phyloP scores from a whole-genome alignment of 108 stramenopile species.

The Pseudonitzschia multiseries region DNA sequence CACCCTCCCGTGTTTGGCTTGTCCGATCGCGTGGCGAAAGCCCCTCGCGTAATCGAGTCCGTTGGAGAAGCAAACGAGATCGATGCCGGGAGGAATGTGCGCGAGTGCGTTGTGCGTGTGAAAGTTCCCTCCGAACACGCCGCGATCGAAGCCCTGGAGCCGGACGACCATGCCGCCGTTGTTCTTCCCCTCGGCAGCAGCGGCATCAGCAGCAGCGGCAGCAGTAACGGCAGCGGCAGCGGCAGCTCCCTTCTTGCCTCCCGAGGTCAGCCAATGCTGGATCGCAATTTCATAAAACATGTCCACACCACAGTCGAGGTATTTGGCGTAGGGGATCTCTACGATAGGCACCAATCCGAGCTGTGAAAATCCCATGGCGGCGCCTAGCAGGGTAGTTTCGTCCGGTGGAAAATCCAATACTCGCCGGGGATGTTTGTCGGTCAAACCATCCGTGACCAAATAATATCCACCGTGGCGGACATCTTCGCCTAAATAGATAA shows the following conservation, averaged over 20 bases:
- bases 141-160: slow-evolving; percentile 86
- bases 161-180: slow-evolving; percentile 74
- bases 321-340: slow-evolving; percentile 91
- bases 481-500: slow-evolving; percentile 87
- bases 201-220: no score
- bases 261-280: slow-evolving; percentile 60
- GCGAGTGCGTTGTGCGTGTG: slow-evolving; percentile 84
- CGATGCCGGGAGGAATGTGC: slow-evolving; percentile 84
- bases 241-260: no score
- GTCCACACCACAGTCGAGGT: slow-evolving; percentile 86
- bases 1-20: slow-evolving; percentile 70
- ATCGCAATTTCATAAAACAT: slow-evolving; percentile 82
- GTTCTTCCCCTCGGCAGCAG: neutral
- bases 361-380: slow-evolving; percentile 79
- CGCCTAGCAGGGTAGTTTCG: slow-evolving; percentile 83
- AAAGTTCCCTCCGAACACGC: slow-evolving; percentile 84
- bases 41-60: slow-evolving; percentile 80
- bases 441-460: slow-evolving; percentile 79
- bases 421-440: slow-evolving; percentile 51
- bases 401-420: slow-evolving; percentile 88
- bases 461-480: slow-evolving; percentile 90
- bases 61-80: slow-evolving; percentile 83
- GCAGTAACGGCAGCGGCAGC: no score
- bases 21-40: slow-evolving; percentile 74
- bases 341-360: slow-evolving; percentile 76